Evolutionary conservation across 116 monocot genomes (phyloP).

Genomic region (Iris pallida): DNA sequence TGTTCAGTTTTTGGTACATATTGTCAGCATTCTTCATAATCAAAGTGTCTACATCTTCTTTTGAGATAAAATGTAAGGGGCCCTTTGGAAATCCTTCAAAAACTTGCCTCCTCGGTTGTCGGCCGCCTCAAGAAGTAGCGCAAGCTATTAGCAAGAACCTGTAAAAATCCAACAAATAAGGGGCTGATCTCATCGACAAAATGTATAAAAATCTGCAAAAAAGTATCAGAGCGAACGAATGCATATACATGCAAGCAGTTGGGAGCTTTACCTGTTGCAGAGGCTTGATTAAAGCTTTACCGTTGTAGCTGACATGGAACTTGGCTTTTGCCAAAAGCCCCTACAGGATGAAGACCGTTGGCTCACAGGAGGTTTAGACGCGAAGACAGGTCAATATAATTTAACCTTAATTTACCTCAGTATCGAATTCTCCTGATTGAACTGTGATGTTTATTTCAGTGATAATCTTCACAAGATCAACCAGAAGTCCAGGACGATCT

Average conservation of each 20-base stretch:
- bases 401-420: constrained; percentile 49
- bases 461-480: constrained; percentile 84
- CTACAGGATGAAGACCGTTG: constrained; percentile 17
- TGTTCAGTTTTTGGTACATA: no score
- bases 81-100: constrained; percentile 19
- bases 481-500: constrained; percentile 86
- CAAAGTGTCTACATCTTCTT: no score
- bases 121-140: constrained; percentile 88
- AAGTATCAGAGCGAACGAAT: not conserved
- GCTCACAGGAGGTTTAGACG: not conserved
- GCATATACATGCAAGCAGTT: not conserved
- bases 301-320: constrained; percentile 85
- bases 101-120: constrained; percentile 83
- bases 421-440: constrained; percentile 92
- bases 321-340: constrained; percentile 90
- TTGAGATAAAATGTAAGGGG: no score
- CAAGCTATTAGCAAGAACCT: constrained; percentile 86
- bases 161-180: not conserved
- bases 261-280: constrained; percentile 46
- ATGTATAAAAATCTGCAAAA: no score
- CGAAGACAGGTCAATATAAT: not conserved
- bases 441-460: constrained; percentile 81
- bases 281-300: constrained; percentile 60
- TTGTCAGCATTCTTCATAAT: no score
- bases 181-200: not conserved